A percentile compares a stretch with the other conserved stretches of the same genome.
These are phyloP conservation scores for Stephania japonica DNA, from an alignment of 164 flowering plant species.

Conservation along the genomic window DNA sequence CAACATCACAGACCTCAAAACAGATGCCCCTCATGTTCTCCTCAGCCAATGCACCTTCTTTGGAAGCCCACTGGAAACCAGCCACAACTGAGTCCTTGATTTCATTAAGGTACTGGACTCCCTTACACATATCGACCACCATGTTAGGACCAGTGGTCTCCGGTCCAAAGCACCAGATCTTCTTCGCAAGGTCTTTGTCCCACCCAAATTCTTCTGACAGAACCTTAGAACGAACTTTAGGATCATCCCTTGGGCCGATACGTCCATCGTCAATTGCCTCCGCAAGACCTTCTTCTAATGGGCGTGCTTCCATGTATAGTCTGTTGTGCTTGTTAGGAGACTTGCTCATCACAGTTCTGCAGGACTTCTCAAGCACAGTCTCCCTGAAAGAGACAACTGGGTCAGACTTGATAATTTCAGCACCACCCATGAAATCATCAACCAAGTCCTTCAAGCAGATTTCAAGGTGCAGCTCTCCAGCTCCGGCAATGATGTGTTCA, in stretches of 20 bases:
- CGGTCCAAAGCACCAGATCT: conserved; percentile 36
- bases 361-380: conserved; percentile 30
- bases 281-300: conserved; percentile 29
- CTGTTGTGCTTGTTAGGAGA: conserved; percentile 34
- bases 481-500: conserved; percentile 36
- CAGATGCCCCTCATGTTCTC: conserved; percentile 38
- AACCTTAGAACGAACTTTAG: conserved; percentile 26
- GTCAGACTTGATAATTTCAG: conserved; percentile 21
- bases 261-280: conserved; percentile 36
- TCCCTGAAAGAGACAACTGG: conserved; percentile 34
- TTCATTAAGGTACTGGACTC: conserved; percentile 33
- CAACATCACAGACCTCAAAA: conserved; percentile 37
- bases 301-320: conserved; percentile 35
- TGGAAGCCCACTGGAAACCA: conserved; percentile 34
- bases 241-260: conserved; percentile 32
- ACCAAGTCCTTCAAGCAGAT: conserved; percentile 30
- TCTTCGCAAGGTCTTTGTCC: conserved; percentile 34
- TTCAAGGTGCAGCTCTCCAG: conserved; percentile 33
- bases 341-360: conserved; percentile 33
- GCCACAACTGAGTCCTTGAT: conserved; percentile 33
- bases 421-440: conserved; percentile 34
- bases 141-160: conserved; percentile 33
- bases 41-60: conserved; percentile 32
- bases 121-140: conserved; percentile 35
- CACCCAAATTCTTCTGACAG: conserved; percentile 27